Evolutionary conservation across 495 filamentous ascomycete genomes (phyloP).

Genomic region (Poronia punctata): DNA sequence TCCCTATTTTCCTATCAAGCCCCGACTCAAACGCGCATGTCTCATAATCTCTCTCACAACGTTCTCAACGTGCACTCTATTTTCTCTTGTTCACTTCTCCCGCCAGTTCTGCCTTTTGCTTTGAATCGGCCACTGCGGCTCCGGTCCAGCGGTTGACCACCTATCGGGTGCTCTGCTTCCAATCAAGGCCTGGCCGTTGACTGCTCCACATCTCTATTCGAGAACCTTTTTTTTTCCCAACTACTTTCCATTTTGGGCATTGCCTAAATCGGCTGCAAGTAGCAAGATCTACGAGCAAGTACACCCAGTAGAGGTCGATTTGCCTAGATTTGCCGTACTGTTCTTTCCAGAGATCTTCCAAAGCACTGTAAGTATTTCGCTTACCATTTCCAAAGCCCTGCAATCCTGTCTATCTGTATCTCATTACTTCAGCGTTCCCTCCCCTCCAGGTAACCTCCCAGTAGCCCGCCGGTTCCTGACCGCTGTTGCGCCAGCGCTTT

Average conservation of each 20-base stretch:
- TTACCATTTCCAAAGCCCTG: conserved; percentile 20
- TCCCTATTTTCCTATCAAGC: background rate
- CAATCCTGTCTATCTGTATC: conserved; percentile 9
- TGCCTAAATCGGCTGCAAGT: conserved; percentile 29
- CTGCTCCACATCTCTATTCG: conserved; percentile 23
- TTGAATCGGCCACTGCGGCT: conserved; percentile 10
- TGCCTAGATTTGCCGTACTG: conserved; percentile 26
- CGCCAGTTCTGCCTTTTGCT: background rate
- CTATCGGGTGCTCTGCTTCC: conserved; percentile 21
- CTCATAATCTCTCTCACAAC: conserved; percentile 5
- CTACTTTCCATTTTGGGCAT: conserved; percentile 30
- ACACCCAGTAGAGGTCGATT: conserved; percentile 21
- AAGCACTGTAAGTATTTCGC: conserved; percentile 9
- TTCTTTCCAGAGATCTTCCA: conserved; percentile 21
- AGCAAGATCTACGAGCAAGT: conserved; percentile 22
- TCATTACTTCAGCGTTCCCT: background rate
- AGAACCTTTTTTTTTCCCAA: conserved; percentile 19
- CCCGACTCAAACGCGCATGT: conserved; percentile 9
- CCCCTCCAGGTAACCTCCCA: conserved; percentile 19
- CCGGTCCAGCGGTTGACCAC: conserved; percentile 12
- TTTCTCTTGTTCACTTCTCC: conserved; percentile 2
- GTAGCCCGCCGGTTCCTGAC: conserved; percentile 20
- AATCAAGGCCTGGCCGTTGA: conserved; percentile 26
- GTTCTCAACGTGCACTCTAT: conserved; percentile 2
- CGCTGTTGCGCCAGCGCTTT: conserved; percentile 25